phyloP scores from a whole-genome alignment of 2,329 filamentous ascomycete genomes.

The Drechslerella stenobrocha region DNA sequence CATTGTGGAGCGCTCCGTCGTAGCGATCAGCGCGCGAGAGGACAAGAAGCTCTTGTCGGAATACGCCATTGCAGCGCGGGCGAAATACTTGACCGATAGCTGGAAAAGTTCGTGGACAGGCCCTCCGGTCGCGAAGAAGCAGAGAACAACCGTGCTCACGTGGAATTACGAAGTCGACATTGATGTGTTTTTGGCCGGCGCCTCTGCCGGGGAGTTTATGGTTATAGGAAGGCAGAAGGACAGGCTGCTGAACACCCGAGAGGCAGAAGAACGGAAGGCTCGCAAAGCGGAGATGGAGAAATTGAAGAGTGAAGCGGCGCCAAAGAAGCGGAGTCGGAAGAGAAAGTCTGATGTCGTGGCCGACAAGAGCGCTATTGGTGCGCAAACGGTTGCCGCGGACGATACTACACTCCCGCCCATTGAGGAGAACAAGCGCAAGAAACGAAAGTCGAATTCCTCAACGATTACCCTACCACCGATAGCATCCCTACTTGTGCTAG shows the following conservation, averaged over 20 bases:
- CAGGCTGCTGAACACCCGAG: constrained; percentile 19
- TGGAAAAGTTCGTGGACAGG: constrained; percentile 14
- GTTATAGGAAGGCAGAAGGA: constrained; percentile 16
- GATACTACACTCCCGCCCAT: neutral
- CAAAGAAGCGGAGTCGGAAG: constrained; percentile 24
- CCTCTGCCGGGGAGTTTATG: constrained; percentile 20
- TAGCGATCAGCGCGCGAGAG: constrained; percentile 15
- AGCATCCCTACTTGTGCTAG: neutral
- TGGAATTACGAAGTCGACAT: constrained; percentile 32
- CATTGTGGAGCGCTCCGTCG: constrained; percentile 15
- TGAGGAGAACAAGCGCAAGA: neutral
- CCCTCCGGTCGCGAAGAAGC: constrained; percentile 10
- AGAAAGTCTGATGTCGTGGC: constrained; percentile 10
- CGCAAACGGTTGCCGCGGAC: neutral
- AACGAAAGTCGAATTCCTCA: neutral
- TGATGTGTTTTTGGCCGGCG: constrained; percentile 22
- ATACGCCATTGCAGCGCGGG: constrained; percentile 21
- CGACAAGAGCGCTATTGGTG: neutral
- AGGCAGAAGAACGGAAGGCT: constrained; percentile 21
- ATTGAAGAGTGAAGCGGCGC: constrained; percentile 11
- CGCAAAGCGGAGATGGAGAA: constrained; percentile 22
- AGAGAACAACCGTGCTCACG: constrained; percentile 10
- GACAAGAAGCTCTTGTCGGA: constrained; percentile 20
- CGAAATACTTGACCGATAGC: constrained; percentile 10
- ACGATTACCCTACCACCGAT: neutral